These are phyloP conservation scores for Heliamphora pulchella DNA, from an alignment of 179 eudicot genomes.

Conservation along the genomic window DNA sequence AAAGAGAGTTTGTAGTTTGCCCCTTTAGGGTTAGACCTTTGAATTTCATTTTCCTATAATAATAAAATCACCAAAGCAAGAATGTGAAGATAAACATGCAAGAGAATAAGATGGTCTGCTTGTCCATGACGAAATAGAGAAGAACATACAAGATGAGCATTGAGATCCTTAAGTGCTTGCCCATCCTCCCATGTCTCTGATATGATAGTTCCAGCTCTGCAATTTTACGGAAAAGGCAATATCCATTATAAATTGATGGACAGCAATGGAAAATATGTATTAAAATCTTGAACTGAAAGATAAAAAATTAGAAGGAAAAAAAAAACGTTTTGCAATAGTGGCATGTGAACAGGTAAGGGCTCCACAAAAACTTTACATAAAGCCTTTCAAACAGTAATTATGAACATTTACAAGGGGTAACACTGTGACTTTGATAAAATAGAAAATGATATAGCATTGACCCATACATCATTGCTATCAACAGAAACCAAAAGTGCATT, in stretches of 20 bases:
- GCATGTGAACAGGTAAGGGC: neutral
- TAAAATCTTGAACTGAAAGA: neutral
- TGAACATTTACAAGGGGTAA: neutral
- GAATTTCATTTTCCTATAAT: too few relatives aligned
- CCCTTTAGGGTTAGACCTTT: too few relatives aligned
- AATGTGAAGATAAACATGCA: neutral
- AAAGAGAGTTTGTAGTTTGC: neutral
- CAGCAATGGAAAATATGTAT: neutral
- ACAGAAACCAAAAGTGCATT: neutral
- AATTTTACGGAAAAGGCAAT: constrained; percentile 16
- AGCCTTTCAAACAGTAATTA: neutral
- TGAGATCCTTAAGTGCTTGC: constrained; percentile 81
- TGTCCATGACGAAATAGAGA: neutral
- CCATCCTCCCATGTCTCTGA: constrained; percentile 99
- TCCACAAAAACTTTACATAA: neutral
- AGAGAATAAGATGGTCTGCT: neutral
- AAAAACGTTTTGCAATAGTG: neutral
- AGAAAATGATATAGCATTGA: neutral
- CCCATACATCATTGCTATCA: neutral
- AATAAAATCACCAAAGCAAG: neutral
- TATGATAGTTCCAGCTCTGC: constrained; percentile 91
- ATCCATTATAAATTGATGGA: neutral
- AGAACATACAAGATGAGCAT: constrained; percentile 70
- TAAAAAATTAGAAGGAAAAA: neutral
- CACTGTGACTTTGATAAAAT: neutral